Base-by-base conservation (phyloP, 371 early-diverging fungal species). In the Capillidium rhysosporum region DNA sequence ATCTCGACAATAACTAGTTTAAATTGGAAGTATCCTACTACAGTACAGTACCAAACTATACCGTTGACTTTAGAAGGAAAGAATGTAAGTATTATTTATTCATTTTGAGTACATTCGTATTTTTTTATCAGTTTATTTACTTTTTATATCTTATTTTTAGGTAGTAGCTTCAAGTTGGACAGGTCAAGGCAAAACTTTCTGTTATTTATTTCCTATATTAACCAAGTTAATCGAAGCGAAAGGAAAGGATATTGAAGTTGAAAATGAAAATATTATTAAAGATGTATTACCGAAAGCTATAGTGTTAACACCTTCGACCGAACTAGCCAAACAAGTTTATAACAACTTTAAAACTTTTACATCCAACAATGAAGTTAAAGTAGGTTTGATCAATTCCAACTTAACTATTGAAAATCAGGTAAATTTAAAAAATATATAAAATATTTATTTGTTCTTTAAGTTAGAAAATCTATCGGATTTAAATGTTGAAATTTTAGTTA, bases 101-200 rank as follows among this genome's bases (percentile, higher is more conserved):
- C 20, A 20, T 23, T 16, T 20, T 16, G 9, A 16, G 9, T 24
- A 26, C 8, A 9, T 7, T 47, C 14, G 16, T 47, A 29, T 47
- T 12, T 8, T 23, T 26, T 8, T 29, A 47, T 24, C 16, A 29
- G 24, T 8, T 24, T 12, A 5, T 12, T 7, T 29, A 47, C 7
- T 24, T 47, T 34, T 4, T 34, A 34, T 34, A 45, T 45, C 9
- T 47, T 4, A 2, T 12, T 2, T 28, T 23, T 12, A 52, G 39
- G 43, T 52, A 12, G 53, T 52, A 20, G 54, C 45, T 30, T 44
- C 45, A 3, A 21, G 43, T 8, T 45, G 54, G 44, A 54, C 54
- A 3, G 54, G 54, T 7, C 30, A 43, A 43, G 54, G 54, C 9
- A 54, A 54, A 45, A 54, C 54, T 54, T 28, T 41, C n/a, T 46